Base-by-base conservation (phyloP, 2,329 filamentous ascomycete genomes). In the Pseudogymnoascus sp. region DNA sequence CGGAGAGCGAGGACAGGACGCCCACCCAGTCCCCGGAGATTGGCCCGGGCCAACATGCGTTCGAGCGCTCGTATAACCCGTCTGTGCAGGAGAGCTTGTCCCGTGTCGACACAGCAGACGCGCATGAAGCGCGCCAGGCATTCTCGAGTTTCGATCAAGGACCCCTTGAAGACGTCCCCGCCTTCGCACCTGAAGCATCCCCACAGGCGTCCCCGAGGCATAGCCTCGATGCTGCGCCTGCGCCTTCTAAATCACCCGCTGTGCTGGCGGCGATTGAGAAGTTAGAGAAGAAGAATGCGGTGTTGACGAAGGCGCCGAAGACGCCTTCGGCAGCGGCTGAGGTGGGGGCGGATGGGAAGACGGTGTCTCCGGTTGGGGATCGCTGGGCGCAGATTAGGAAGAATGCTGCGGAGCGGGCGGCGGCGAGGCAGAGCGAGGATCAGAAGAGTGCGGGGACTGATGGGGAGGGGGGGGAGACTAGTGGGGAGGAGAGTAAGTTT, bases 341-440 rank as follows among this genome's bases (percentile, higher is more conserved):
- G 11, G 5, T 16, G 7, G 19, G 23, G 14, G 4, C 14, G 22
- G 23, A 22, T 7, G 42, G 19, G 25, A 69, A 72, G 2, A 70
- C 72, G 22, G 61, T 67, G 0, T 66, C 73, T 6, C 78, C 79
- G 3, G 77, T 78, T 33, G 81, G 89, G 66, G 92, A 97, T 72
- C 87, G 93, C 62, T 99, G 94, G 94, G 93, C 93, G 0, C 91
- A 96, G 75, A 97, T 97, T 68, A 86, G 92, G 67, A 93, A 92
- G 80, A 97, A 97, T 70, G 94, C 94, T 9, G 92, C 92, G 3
- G 89, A 94, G 65, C 84, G 92, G 64, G 90, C 89, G 36, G 80
- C 84, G 5, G 82, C 81, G 61, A 82, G 85, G 65, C 79, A 84
- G 45, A 85, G 83, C 61, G 88, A 91, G 67, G 86, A 90, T 69